These are phyloP conservation scores for Arthroderma sp. DNA, from an alignment of 2,329 filamentous ascomycete genomes.

Conservation along the genomic window DNA sequence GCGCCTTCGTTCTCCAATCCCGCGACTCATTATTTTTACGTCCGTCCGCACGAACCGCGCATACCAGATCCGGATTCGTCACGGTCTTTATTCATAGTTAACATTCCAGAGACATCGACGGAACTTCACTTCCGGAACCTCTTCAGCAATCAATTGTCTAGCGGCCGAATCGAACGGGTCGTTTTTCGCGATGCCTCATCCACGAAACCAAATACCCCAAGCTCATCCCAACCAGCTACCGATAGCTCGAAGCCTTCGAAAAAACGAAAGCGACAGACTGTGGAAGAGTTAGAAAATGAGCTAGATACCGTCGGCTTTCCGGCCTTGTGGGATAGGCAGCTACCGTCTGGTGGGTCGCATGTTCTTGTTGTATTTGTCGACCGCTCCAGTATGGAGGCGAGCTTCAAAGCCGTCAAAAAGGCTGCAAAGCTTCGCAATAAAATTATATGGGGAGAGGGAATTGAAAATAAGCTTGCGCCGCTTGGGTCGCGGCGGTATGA, in stretches of 20 bases:
- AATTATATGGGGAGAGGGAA: conserved; percentile 35
- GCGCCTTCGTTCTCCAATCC: conserved; percentile 48
- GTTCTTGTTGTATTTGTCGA: conserved; percentile 79
- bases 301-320: conserved; percentile 53
- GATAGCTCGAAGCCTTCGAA: conserved; percentile 15
- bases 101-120: conserved; percentile 74
- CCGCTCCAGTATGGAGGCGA: conserved; percentile 59
- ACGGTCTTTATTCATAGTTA: conserved; percentile 80
- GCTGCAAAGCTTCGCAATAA: conserved; percentile 47
- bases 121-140: conserved; percentile 61
- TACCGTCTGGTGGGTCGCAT: conserved; percentile 62
- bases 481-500: conserved; percentile 41
- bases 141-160: conserved; percentile 60
- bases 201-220: conserved; percentile 20
- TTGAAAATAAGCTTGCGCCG: conserved; percentile 39
- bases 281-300: conserved; percentile 39
- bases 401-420: conserved; percentile 61
- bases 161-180: conserved; percentile 64
- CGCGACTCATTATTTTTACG: conserved; percentile 70
- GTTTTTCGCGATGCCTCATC: conserved; percentile 49
- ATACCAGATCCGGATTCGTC: conserved; percentile 58
- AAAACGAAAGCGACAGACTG: conserved; percentile 42
- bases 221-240: conserved; percentile 10
- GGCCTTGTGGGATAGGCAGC: conserved; percentile 54
- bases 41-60: conserved; percentile 71